Evolutionary conservation across 129 eudicot species (phyloP), one percentile per base, ranked within the genome.

Genomic region (Centella asiatica): DNA sequence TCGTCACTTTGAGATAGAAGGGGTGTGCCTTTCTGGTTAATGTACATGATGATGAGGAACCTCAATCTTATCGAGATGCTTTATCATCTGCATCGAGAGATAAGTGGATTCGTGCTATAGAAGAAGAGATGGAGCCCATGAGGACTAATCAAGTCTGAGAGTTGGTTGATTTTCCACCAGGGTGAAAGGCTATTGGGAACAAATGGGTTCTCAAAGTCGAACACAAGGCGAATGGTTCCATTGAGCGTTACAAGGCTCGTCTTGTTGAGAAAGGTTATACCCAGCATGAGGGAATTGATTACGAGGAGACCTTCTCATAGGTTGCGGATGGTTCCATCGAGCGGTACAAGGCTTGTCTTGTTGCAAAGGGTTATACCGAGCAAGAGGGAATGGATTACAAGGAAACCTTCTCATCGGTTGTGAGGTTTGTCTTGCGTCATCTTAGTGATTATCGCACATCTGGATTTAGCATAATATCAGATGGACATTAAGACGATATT

Each of bases 261-360:
- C 23, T 17, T 55, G 29, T 48, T 40, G n/a, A n/a, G n/a, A n/a
- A n/a, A n/a, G n/a, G n/a, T n/a, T 64, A 45, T 10, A 45, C 22
- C 8, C 68, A 64, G 18, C 28, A 64, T 12, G 42, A 46, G 14
- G 56, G 42, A 7, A 45, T 63, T 22, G 39, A 46, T 17, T 63
- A 63, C n/a, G n/a, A n/a, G n/a, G n/a, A n/a, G n/a, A n/a, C n/a
- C n/a, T n/a, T n/a, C n/a, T n/a, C n/a, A n/a, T n/a, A n/a, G n/a
- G n/a, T n/a, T n/a, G n/a, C n/a, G n/a, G n/a, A n/a, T n/a, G n/a
- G n/a, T n/a, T n/a, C n/a, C n/a, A n/a, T n/a, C n/a, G n/a, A n/a
- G n/a, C n/a, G n/a, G n/a, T n/a, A n/a, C n/a, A n/a, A n/a, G n/a
- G n/a, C n/a, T n/a, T n/a, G n/a, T n/a, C n/a, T 55, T 18, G 39